These are phyloP conservation scores for Colletotrichum sp. DNA, from an alignment of 2,329 filamentous ascomycete genomes.

Conservation along the genomic window DNA sequence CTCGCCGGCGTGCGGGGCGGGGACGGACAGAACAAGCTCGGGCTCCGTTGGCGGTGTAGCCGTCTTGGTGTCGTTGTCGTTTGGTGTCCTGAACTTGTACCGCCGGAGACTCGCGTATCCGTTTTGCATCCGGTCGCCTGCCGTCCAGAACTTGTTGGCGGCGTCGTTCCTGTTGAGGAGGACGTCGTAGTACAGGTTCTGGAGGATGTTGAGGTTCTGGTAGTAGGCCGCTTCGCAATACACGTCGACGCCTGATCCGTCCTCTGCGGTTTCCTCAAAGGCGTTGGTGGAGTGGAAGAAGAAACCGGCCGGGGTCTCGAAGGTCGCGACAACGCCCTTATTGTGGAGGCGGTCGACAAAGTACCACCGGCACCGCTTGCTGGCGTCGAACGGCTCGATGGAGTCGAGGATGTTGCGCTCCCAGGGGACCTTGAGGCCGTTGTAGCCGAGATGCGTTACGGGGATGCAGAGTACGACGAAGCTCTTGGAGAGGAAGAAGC, in stretches of 20 bases:
- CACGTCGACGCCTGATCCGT: slow-evolving; percentile 50
- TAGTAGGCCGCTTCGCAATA: slow-evolving; percentile 71
- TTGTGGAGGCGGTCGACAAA: slow-evolving; percentile 70
- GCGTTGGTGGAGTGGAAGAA: slow-evolving; percentile 83
- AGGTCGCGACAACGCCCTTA: slow-evolving; percentile 70
- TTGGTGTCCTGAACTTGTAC: slow-evolving; percentile 45
- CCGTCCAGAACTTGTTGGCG: slow-evolving; percentile 45
- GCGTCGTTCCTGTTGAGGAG: slow-evolving; percentile 58
- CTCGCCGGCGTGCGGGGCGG: slow-evolving; percentile 61
- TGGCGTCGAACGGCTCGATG: slow-evolving; percentile 65
- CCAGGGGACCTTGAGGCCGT: slow-evolving; percentile 66
- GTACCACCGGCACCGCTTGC: slow-evolving; percentile 68
- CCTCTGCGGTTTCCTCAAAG: slow-evolving; percentile 62
- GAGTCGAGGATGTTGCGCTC: slow-evolving; percentile 71
- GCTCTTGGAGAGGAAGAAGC: slow-evolving; percentile 73
- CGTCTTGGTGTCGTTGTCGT: slow-evolving; percentile 14
- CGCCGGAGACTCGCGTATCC: slow-evolving; percentile 44
- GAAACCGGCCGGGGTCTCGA: slow-evolving; percentile 72
- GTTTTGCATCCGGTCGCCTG: slow-evolving; percentile 40
- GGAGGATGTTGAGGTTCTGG: slow-evolving; percentile 67
- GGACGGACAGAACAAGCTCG: slow-evolving; percentile 36
- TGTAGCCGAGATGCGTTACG: slow-evolving; percentile 61
- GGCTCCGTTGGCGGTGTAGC: not conserved
- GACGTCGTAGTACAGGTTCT: slow-evolving; percentile 72
- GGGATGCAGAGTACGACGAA: slow-evolving; percentile 78